Evolutionary conservation across 106 monocot species (phyloP).

Genomic region (Dendrobium huoshanense): DNA sequence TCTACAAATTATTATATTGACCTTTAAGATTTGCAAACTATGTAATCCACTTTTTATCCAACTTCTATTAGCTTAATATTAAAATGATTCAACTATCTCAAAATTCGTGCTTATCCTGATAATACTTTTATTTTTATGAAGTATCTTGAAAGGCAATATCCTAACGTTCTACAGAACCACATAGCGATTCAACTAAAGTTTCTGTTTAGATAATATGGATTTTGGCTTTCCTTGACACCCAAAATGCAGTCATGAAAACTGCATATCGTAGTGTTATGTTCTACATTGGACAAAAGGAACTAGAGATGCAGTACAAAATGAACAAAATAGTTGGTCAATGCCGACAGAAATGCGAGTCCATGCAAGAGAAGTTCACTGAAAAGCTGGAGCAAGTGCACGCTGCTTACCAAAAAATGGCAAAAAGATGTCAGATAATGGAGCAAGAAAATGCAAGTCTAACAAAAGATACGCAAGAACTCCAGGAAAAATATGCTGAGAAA

Average conservation of each 20-base stretch:
- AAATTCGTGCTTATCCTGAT: background rate
- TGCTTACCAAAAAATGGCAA: slow-evolving; percentile 92
- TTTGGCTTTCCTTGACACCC: slow-evolving; percentile 16
- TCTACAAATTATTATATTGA: too few relatives aligned
- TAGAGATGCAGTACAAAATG: slow-evolving; percentile 98
- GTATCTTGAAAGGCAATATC: too few relatives aligned
- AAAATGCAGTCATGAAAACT: slow-evolving; percentile 75
- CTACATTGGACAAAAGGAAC: slow-evolving; percentile 84
- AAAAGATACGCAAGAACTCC: slow-evolving; percentile 92
- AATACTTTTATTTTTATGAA: background rate
- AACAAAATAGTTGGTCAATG: slow-evolving; percentile 78
- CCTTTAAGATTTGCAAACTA: too few relatives aligned
- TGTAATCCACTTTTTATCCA: too few relatives aligned
- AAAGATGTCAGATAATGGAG: slow-evolving; percentile 92
- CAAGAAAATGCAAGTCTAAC: slow-evolving; percentile 74
- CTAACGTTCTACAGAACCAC: background rate
- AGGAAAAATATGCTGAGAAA: slow-evolving; percentile 96
- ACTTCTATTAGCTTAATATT: too few relatives aligned
- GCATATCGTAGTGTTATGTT: slow-evolving; percentile 91
- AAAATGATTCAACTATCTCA: too few relatives aligned
- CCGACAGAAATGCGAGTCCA: slow-evolving; percentile 78
- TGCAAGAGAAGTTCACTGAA: slow-evolving; percentile 92
- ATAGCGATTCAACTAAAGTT: background rate
- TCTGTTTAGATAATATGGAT: background rate
- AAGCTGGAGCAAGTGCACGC: slow-evolving; percentile 78